phyloP scores from a whole-genome alignment of 352 stramenopile genomes.

The Pythium folliculosum region DNA sequence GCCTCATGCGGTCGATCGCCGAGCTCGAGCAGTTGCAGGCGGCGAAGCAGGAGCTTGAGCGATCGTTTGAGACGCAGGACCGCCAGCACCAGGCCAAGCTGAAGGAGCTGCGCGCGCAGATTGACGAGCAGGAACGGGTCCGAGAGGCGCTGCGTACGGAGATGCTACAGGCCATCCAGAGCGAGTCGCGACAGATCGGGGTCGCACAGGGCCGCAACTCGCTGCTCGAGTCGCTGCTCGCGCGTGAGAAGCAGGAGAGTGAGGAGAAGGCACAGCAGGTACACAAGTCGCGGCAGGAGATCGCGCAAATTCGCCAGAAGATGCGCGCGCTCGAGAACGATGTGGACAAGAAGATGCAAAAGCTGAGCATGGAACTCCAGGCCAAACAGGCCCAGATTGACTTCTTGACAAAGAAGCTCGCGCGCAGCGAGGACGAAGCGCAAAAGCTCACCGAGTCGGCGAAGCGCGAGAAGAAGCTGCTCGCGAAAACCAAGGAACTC shows the following conservation, averaged over 20 bases:
- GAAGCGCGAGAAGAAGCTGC: constrained; percentile 53
- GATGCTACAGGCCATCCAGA: constrained; percentile 55
- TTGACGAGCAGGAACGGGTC: constrained; percentile 50
- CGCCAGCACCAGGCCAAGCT: constrained; percentile 54
- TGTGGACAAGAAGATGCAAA: constrained; percentile 60
- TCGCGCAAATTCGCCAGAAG: constrained; percentile 50
- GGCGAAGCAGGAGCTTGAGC: constrained; percentile 23
- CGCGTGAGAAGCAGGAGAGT: constrained; percentile 56
- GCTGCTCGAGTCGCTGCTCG: constrained; percentile 60
- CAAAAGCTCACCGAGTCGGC: constrained; percentile 43
- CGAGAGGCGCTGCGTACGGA: constrained; percentile 55
- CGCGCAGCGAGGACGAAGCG: constrained; percentile 55
- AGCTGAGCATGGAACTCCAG: constrained; percentile 54
- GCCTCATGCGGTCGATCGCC: constrained; percentile 45
- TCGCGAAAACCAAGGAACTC: constrained; percentile 50
- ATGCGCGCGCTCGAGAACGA: constrained; percentile 58
- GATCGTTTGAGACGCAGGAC: constrained; percentile 48
- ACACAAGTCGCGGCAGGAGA: constrained; percentile 60
- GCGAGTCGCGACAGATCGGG: constrained; percentile 67
- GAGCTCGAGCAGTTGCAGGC: constrained; percentile 38
- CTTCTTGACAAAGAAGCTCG: constrained; percentile 51
- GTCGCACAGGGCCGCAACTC: constrained; percentile 60
- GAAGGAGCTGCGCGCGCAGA: constrained; percentile 43
- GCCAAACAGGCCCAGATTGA: constrained; percentile 64
- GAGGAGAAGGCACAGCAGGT: constrained; percentile 60